phyloP scores from a whole-genome alignment of 2,329 filamentous ascomycete species.

The Phoma sp. region DNA sequence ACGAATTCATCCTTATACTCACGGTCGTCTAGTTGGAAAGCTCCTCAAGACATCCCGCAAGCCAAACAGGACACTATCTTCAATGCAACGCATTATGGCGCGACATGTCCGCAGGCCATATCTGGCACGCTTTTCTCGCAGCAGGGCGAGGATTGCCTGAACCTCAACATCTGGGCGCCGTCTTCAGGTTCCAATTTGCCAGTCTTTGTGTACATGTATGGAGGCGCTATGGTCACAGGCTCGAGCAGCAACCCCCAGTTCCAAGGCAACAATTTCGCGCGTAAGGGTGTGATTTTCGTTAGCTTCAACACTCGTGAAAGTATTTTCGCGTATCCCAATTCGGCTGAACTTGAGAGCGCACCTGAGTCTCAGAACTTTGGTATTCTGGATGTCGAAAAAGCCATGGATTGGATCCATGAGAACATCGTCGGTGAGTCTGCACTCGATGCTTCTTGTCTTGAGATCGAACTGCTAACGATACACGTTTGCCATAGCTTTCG shows the following conservation, averaged over 20 bases:
- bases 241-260: constrained; percentile 50
- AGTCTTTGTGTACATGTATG: constrained; percentile 54
- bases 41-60: constrained; percentile 23
- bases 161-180: constrained; percentile 41
- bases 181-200: constrained; percentile 24
- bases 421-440: constrained; percentile 38
- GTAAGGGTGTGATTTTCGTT: constrained; percentile 33
- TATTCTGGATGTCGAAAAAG: constrained; percentile 48
- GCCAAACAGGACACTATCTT: constrained; percentile 19
- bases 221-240: constrained; percentile 52
- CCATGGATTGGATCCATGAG: constrained; percentile 45
- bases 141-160: constrained; percentile 49
- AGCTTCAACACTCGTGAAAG: constrained; percentile 40
- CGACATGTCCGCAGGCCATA: constrained; percentile 35
- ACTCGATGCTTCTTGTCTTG: no score
- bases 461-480: background rate
- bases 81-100: constrained; percentile 28
- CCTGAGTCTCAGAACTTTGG: constrained; percentile 39
- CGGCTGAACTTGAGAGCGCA: constrained; percentile 41
- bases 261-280: constrained; percentile 50
- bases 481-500: constrained; percentile 33
- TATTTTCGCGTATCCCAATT: constrained; percentile 52
- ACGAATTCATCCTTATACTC: background rate
- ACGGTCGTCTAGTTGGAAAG: constrained; percentile 24
- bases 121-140: constrained; percentile 27